phyloP scores from a whole-genome alignment of 148 eudicot species.

The Camellia sinensis region DNA sequence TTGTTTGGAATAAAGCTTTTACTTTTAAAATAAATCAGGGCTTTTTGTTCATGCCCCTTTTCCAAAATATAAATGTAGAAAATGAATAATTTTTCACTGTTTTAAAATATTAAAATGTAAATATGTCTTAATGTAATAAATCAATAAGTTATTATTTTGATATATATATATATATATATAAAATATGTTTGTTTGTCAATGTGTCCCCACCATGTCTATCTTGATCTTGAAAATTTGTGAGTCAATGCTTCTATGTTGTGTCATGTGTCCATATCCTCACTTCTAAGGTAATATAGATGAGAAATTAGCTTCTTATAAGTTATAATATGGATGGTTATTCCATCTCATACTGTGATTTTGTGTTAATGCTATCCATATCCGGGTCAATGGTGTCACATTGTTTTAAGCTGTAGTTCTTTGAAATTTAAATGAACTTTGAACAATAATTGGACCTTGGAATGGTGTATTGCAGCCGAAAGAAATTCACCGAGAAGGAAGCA shows the following conservation, averaged over 20 bases:
- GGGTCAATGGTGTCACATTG: background rate
- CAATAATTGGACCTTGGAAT: slow-evolving; percentile 3
- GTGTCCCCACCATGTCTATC: too few species aligned
- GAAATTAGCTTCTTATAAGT: background rate
- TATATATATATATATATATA: too few species aligned
- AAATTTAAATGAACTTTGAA: background rate
- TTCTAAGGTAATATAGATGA: background rate
- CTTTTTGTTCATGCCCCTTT: too few species aligned
- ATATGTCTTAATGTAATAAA: too few species aligned
- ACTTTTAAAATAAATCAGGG: background rate
- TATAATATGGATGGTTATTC: background rate
- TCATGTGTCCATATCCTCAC: too few species aligned
- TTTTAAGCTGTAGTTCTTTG: background rate
- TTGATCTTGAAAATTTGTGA: too few species aligned
- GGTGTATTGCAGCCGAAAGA: slow-evolving; percentile 29
- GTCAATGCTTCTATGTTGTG: too few species aligned
- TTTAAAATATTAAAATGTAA: too few species aligned
- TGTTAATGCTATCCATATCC: background rate
- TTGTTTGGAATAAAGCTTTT: background rate
- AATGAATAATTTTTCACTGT: too few species aligned
- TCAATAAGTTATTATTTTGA: too few species aligned
- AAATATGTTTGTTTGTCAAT: too few species aligned
- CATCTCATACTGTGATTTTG: background rate
- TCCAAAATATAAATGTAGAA: too few species aligned
- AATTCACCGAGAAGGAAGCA: slow-evolving; percentile 32